Evolutionary conservation across 2,329 filamentous ascomycete genomes (phyloP).

Genomic region (Cercospora citrullina): DNA sequence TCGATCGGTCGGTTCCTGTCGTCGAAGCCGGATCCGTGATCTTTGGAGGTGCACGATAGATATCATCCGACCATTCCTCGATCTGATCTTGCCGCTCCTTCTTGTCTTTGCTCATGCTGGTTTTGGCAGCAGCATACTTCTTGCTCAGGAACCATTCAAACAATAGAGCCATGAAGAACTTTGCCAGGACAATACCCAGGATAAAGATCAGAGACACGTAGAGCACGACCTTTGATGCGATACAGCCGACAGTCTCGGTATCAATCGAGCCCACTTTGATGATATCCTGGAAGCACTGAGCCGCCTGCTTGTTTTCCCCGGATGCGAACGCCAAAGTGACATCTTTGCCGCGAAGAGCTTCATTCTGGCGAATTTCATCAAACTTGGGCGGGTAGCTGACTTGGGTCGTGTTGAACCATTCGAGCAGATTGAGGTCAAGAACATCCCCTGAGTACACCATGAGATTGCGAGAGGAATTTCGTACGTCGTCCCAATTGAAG

Average conservation of each 20-base stretch:
- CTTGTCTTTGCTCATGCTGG: conserved; percentile 75
- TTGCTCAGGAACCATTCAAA: conserved; percentile 97
- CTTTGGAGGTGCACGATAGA: conserved; percentile 85
- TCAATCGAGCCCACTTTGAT: conserved; percentile 96
- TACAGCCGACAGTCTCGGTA: conserved; percentile 94
- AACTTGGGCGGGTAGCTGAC: conserved; percentile 76
- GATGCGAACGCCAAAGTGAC: conserved; percentile 85
- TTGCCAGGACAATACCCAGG: conserved; percentile 78
- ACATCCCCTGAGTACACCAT: conserved; percentile 94
- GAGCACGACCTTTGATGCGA: conserved; percentile 93
- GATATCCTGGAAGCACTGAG: conserved; percentile 85
- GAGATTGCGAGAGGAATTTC: conserved; percentile 83
- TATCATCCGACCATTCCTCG: conserved; percentile 96
- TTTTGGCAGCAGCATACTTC: conserved; percentile 80
- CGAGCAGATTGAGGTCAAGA: conserved; percentile 80
- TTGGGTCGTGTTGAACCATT: conserved; percentile 84
- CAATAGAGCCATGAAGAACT: conserved; percentile 83
- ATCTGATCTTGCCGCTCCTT: conserved; percentile 90
- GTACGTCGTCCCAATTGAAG: conserved; percentile 93
- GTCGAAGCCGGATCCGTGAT: conserved; percentile 66
- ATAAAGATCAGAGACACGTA: conserved; percentile 93
- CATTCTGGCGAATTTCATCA: conserved; percentile 72
- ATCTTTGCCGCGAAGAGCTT: conserved; percentile 76
- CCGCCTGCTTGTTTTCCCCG: conserved; percentile 73
- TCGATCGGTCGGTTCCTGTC: conserved; percentile 63